Conservation (phyloP, 2,329 filamentous ascomycete genomes). For the Epichloe festucae region DNA sequence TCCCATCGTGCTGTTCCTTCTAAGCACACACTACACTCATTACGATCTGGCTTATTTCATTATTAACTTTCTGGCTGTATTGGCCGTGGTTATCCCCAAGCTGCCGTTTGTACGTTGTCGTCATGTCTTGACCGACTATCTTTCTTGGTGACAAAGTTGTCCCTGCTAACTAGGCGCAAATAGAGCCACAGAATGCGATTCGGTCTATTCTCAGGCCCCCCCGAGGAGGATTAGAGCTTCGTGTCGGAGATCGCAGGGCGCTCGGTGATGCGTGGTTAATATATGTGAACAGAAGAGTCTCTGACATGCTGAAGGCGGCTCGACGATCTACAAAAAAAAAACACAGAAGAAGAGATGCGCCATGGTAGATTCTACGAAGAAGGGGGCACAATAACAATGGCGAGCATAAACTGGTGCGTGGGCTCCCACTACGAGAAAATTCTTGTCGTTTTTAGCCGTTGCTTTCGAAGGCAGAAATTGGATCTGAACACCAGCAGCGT, state of each 20-base stretch:
- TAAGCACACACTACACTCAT: conserved; percentile 98
- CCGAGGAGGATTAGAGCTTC: conserved; percentile 37
- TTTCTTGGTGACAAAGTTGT: not conserved
- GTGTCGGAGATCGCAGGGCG: conserved; percentile 3
- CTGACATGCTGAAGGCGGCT: not conserved
- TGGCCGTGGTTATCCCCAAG: conserved; percentile 92
- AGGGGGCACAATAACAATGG: conserved; percentile 18
- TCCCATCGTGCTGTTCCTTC: conserved; percentile 82
- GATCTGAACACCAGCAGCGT: conserved; percentile 15
- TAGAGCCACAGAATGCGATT: conserved; percentile 70
- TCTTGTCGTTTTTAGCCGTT: conserved; percentile 16
- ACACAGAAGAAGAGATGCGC: conserved; percentile 4
- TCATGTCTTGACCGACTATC: not conserved
- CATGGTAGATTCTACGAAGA: conserved; percentile 3
- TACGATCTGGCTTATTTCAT: conserved; percentile 95
- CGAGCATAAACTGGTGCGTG: conserved; percentile 22
- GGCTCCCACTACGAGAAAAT: conserved; percentile 13
- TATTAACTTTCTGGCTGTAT: conserved; percentile 87
- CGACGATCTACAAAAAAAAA: not conserved
- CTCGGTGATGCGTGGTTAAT: conserved; percentile 1
- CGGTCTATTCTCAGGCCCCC: conserved; percentile 57
- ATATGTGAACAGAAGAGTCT: not conserved
- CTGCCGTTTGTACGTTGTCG: conserved; percentile 67
- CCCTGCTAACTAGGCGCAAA: conserved; percentile 12
- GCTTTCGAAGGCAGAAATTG: conserved; percentile 14